These are phyloP conservation scores for Musa balbisiana DNA, from an alignment of 202 grass and related monocot species.

Conservation along the genomic window DNA sequence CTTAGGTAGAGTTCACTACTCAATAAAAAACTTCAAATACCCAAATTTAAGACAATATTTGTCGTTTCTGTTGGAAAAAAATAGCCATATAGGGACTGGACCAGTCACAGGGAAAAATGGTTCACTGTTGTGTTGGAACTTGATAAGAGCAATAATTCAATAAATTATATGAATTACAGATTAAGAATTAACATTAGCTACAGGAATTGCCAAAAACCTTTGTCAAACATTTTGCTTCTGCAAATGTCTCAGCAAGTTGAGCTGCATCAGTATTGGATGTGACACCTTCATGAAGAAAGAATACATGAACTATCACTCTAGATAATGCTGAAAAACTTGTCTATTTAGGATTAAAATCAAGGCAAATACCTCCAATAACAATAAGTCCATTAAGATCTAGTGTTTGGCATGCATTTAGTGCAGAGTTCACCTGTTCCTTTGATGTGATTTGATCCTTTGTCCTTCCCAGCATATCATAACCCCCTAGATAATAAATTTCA, in stretches of 20 bases:
- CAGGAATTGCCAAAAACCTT: not conserved
- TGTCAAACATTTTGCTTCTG: conserved; percentile 11
- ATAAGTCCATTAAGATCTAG: conserved; percentile 17
- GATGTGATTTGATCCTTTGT: conserved; percentile 16
- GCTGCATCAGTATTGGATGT: conserved; percentile 20
- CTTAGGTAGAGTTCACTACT: too few species aligned
- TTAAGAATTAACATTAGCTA: too few species aligned
- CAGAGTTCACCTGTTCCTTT: conserved; percentile 12
- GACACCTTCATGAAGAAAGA: conserved; percentile 6
- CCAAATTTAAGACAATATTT: too few species aligned
- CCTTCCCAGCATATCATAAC: conserved; percentile 19
- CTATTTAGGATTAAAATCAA: too few species aligned
- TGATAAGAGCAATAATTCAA: not conserved
- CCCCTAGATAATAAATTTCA: not conserved
- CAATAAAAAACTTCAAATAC: too few species aligned
- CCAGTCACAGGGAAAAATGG: not conserved
- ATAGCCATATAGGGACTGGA: not conserved
- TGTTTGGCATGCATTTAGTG: conserved; percentile 6
- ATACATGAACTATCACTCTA: not conserved
- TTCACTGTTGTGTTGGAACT: not conserved
- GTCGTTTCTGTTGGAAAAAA: too few species aligned
- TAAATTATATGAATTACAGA: not conserved
- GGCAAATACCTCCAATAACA: conserved; percentile 16
- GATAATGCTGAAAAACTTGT: not conserved
- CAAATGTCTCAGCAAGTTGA: conserved; percentile 21